Evolutionary conservation across 2,329 filamentous ascomycete species (phyloP).

Genomic region (Gyromitra esculenta): DNA sequence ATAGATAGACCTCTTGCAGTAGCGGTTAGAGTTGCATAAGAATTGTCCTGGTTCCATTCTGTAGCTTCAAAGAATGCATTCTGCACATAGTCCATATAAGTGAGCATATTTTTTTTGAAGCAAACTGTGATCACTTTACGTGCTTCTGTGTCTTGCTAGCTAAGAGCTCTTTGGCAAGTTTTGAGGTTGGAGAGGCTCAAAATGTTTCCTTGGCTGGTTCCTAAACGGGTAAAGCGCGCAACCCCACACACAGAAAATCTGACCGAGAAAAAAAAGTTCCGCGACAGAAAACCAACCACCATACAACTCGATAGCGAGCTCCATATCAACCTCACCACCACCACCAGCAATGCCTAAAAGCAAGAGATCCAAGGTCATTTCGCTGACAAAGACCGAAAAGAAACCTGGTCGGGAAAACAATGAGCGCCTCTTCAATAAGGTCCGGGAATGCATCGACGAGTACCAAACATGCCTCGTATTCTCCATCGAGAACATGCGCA

Average conservation of each 20-base stretch:
- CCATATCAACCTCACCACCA: constrained; percentile 20
- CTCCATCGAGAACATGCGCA: constrained; percentile 95
- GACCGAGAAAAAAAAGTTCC: constrained; percentile 32
- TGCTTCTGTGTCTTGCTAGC: background rate
- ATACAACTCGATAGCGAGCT: constrained; percentile 26
- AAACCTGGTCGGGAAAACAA: constrained; percentile 90
- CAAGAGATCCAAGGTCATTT: constrained; percentile 87
- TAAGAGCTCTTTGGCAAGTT: constrained; percentile 5
- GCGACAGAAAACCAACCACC: constrained; percentile 19
- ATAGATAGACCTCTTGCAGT: constrained; percentile 75
- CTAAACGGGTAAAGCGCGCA: constrained; percentile 4
- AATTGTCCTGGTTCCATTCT: constrained; percentile 90
- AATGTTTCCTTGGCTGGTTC: constrained; percentile 32
- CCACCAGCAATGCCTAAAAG: constrained; percentile 84
- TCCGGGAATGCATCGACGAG: constrained; percentile 83
- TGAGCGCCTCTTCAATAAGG: constrained; percentile 84
- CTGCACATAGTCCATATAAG: constrained; percentile 98
- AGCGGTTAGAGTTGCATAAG: constrained; percentile 84
- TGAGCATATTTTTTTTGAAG: constrained; percentile 73
- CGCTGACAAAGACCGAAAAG: constrained; percentile 90
- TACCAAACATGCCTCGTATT: constrained; percentile 96
- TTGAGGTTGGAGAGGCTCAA: constrained; percentile 44
- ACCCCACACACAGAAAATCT: constrained; percentile 37
- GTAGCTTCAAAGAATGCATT: constrained; percentile 87
- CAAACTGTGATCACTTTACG: background rate